phyloP scores from a whole-genome alignment of 202 grass and related monocot genomes.

The Bolboschoenoplectus hybrid region DNA sequence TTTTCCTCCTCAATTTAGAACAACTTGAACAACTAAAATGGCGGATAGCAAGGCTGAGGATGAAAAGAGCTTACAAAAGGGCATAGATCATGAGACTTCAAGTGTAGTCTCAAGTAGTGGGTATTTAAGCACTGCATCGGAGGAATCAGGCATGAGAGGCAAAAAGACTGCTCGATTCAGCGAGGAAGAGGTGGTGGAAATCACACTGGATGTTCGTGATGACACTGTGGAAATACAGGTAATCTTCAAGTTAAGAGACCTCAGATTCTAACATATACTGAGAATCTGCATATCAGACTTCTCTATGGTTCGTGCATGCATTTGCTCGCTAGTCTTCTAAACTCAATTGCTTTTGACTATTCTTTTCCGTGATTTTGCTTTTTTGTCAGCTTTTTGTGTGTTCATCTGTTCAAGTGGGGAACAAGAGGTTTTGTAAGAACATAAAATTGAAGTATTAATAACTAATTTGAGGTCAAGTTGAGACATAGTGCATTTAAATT shows the following conservation, averaged over 20 bases:
- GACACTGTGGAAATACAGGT: constrained; percentile 60
- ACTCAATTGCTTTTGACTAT: background rate
- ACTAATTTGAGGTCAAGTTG: background rate
- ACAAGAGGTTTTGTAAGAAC: background rate
- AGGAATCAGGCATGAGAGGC: constrained; percentile 42
- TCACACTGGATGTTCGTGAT: constrained; percentile 65
- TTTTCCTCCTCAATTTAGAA: background rate
- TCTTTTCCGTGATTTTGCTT: background rate
- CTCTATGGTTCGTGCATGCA: background rate
- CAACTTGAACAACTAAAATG: constrained; percentile 23
- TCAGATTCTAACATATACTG: background rate
- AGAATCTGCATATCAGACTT: constrained; percentile 7
- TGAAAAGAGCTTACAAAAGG: constrained; percentile 36
- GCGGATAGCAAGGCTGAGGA: constrained; percentile 7
- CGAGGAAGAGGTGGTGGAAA: constrained; percentile 71
- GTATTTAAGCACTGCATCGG: constrained; percentile 36
- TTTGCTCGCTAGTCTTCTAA: background rate
- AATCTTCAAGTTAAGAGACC: background rate
- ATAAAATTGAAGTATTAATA: background rate
- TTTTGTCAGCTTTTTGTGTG: background rate
- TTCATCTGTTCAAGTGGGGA: background rate
- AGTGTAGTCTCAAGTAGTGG: constrained; percentile 61
- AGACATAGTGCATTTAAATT: background rate
- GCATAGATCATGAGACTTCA: constrained; percentile 46
- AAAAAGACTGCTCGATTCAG: constrained; percentile 68